Evolutionary conservation across 2,329 filamentous ascomycete species (phyloP), one percentile per base, ranked within the genome.

Genomic region (Rhinocladiella similis): DNA sequence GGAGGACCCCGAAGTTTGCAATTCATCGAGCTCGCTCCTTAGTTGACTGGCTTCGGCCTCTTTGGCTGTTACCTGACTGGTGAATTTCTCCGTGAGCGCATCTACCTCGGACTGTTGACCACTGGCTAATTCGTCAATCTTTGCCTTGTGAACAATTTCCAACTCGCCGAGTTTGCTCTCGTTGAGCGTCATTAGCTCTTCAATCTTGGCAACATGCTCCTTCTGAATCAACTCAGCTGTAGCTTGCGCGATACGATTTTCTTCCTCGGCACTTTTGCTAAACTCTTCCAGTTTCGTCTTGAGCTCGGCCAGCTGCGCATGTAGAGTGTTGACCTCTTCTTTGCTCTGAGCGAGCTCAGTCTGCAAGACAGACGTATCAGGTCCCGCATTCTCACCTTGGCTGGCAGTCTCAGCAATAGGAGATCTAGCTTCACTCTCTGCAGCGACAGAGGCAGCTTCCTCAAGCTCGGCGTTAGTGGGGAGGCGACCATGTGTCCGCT

Each of bases 61-160:
- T 14, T 50, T 53, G 10, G 35, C 49, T 4, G 56, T 47, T 2
- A 56, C 43, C 27, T 58, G 42, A 3, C 36, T 20, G n/a, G 52
- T 43, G 5, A 56, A 43, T 18, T 49, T 13, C 14, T 50, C 36
- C 22, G 53, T 50, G 29, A 47, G 43, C 6, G 52, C 46, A 16
- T 57, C 54, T 14, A 36, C 36, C 42, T 55, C 33, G 36, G 54
- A 49, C 5, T 50, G 12, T 38, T 62, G 54, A 25, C 27, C 36
- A 4, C 46, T 52, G 27, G 72, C 73, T 50, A 75, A 71, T 48
- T 76, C 76, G 64, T 80, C 76, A n/a, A 65, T 6, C 45, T 56
- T 43, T 42, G 57, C 51, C 46, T 57, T 43, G 47, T 63, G 60
- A 9, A 57, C 45, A 39, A 16, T 38, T 35, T 57, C 49, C 22